These are phyloP conservation scores for Dactylellina haptotyla DNA, from an alignment of 2,329 filamentous ascomycete species.

Conservation along the genomic window DNA sequence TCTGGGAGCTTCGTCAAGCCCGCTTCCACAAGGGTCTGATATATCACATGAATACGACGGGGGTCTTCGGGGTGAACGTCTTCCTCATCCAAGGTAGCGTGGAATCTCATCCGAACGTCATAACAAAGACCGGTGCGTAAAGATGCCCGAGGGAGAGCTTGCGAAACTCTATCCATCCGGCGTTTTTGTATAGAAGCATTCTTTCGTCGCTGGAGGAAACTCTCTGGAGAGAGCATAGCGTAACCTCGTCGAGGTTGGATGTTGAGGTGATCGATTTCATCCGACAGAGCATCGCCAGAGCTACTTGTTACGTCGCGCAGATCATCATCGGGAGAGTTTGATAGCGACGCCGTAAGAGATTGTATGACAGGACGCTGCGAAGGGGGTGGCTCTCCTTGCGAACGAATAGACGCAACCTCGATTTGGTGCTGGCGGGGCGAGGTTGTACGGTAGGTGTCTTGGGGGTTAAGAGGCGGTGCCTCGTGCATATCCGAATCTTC, in stretches of 20 bases:
- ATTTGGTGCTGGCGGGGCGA: not conserved
- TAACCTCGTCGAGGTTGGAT: slow-evolving; percentile 13
- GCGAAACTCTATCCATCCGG: slow-evolving; percentile 58
- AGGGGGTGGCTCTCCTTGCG: not conserved
- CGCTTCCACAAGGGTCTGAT: slow-evolving; percentile 83
- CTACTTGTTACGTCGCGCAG: not conserved
- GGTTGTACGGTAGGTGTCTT: not conserved
- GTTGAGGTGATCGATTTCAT: slow-evolving; percentile 8
- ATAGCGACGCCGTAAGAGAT: not conserved
- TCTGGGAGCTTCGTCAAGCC: slow-evolving; percentile 73
- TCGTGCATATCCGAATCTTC: slow-evolving; percentile 37
- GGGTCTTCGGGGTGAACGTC: slow-evolving; percentile 96
- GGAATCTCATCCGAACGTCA: slow-evolving; percentile 93
- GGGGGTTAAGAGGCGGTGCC: slow-evolving; percentile 15
- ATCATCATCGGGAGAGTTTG: not conserved
- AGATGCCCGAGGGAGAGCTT: slow-evolving; percentile 63
- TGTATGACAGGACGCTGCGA: not conserved
- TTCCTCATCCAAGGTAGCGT: slow-evolving; percentile 81
- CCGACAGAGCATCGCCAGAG: not conserved
- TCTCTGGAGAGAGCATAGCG: slow-evolving; percentile 24
- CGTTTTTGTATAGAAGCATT: slow-evolving; percentile 1
- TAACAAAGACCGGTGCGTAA: slow-evolving; percentile 84
- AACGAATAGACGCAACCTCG: too few species aligned
- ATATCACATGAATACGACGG: slow-evolving; percentile 89
- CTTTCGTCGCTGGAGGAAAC: slow-evolving; percentile 16